These are phyloP conservation scores for Paecilomyces niveus DNA, from an alignment of 2,329 filamentous ascomycete species.

Conservation along the genomic window DNA sequence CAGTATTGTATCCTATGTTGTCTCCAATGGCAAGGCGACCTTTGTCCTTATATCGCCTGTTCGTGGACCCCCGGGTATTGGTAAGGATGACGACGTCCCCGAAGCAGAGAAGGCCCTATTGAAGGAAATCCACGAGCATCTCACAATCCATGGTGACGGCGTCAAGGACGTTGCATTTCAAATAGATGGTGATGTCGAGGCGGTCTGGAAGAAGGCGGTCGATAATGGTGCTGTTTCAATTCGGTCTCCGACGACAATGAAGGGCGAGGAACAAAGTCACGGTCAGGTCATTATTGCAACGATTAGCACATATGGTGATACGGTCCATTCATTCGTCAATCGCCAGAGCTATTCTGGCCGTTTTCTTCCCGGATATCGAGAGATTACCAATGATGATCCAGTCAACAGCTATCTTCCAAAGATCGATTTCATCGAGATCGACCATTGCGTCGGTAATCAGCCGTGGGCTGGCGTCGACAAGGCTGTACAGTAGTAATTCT, in stretches of 20 bases:
- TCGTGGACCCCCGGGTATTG: constrained; percentile 46
- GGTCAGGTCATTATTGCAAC: constrained; percentile 64
- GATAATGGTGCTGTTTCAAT: constrained; percentile 60
- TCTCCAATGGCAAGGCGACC: constrained; percentile 66
- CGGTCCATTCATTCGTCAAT: constrained; percentile 77
- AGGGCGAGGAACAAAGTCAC: constrained; percentile 45
- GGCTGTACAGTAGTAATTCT: constrained; percentile 46
- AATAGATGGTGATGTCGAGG: constrained; percentile 66
- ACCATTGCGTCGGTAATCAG: constrained; percentile 94
- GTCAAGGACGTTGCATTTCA: constrained; percentile 91
- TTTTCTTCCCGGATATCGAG: constrained; percentile 71
- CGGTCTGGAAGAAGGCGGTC: constrained; percentile 65
- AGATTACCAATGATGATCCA: constrained; percentile 40
- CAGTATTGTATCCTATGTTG: constrained; percentile 70
- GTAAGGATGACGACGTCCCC: constrained; percentile 51
- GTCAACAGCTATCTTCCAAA: constrained; percentile 46
- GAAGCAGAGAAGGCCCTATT: constrained; percentile 57
- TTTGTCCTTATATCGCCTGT: constrained; percentile 82
- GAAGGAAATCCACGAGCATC: constrained; percentile 67
- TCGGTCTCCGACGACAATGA: constrained; percentile 48
- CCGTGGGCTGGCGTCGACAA: constrained; percentile 74
- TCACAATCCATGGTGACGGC: constrained; percentile 77
- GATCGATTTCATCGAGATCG: constrained; percentile 67
- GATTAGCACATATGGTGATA: constrained; percentile 82
- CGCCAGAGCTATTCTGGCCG: constrained; percentile 59